Evolutionary conservation across 139 green algal species (phyloP), one percentile per base, ranked within the genome.

Genomic region (Chlamydomonas sp.): DNA sequence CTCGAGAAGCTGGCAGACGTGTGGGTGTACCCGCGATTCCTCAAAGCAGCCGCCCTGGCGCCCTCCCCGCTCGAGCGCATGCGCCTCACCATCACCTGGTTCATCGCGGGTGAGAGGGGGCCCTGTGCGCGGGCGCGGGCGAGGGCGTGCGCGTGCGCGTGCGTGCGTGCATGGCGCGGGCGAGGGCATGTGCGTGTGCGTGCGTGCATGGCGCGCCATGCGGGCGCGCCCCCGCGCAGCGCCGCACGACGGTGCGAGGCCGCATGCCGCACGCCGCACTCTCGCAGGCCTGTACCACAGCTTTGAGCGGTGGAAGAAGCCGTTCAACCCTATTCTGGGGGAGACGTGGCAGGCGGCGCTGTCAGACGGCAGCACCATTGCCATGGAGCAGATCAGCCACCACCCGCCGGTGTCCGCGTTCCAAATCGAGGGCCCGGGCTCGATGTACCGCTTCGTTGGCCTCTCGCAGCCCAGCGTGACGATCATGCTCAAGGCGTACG

Each of bases 291-390:
- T 85, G 54, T 76, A 86, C 61, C 76, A 83, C 39, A 59, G 67
- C 4, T 82, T 85, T 69, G 76, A 81, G 62, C 81, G 65, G 28
- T 96, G 84, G 84, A 74, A 76, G 47, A 96, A 96, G 76, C 90
- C 90, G 0, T 96, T 95, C 82, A 96, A 96, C 72, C 90, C 90
- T 0, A 90, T 96, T 22, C 76, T 96, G n/a, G 90, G 89, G 0
- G 89, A 95, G 78, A 95, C 89, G 0, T 95, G 85, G 85, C 80
- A 93, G 67, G 83, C 81, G 1, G 24, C 3, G 33, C 80, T 90
- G 36, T 67, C 69, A 0, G 88, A 90, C 35, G 89, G 85, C 2
- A 80, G 72, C 24, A 36, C 29, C 26, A 81, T 95, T 10, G 89
- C 67, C 70, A 82, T 96, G 73, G 90, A 96, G 78, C 89, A 95